A percentile compares a stretch with the other conserved stretches of the same genome.
Evolutionary conservation across 805 yeast genomes (phyloP).

Genomic region (Zygosaccharomyces bisporus): DNA sequence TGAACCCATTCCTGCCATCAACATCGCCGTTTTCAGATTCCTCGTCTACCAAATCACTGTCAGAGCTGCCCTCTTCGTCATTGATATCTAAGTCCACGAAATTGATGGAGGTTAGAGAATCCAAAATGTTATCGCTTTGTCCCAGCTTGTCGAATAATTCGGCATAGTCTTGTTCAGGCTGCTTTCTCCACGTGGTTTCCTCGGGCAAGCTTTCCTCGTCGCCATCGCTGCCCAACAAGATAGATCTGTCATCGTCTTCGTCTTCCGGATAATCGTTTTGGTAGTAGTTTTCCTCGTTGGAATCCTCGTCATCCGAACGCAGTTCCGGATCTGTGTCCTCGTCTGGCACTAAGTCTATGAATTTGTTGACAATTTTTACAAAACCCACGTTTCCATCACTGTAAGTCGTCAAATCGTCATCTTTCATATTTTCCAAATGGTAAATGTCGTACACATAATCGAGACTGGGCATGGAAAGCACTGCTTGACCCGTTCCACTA

Average conservation of each 20-base stretch:
- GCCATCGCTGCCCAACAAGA: conserved; percentile 37
- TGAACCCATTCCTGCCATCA: conserved; percentile 34
- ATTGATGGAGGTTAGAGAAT: conserved; percentile 23
- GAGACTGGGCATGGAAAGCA: conserved; percentile 31
- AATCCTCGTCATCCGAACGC: conserved; percentile 71
- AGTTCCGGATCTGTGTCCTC: conserved; percentile 40
- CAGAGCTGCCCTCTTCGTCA: conserved; percentile 14
- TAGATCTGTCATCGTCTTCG: conserved; percentile 60
- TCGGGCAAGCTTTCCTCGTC: conserved; percentile 39
- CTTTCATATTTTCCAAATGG: conserved; percentile 59
- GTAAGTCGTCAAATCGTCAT: conserved; percentile 41
- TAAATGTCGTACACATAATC: conserved; percentile 94
- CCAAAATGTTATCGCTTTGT: conserved; percentile 22
- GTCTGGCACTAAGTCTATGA: conserved; percentile 35
- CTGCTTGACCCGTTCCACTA: conserved; percentile 14
- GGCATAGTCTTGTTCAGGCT: conserved; percentile 14
- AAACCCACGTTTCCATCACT: conserved; percentile 37
- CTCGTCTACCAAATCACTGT: conserved; percentile 73
- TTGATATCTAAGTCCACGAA: conserved; percentile 36
- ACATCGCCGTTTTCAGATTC: conserved; percentile 48
- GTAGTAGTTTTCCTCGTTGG: conserved; percentile 88
- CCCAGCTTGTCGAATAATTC: conserved; percentile 27
- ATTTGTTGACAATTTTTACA: conserved; percentile 42
- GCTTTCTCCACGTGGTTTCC: conserved; percentile 11
- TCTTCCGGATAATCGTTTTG: conserved; percentile 94